Evolutionary conservation across 73 alveolate genomes (phyloP).

Genomic region (Paramecium sonneborni): DNA sequence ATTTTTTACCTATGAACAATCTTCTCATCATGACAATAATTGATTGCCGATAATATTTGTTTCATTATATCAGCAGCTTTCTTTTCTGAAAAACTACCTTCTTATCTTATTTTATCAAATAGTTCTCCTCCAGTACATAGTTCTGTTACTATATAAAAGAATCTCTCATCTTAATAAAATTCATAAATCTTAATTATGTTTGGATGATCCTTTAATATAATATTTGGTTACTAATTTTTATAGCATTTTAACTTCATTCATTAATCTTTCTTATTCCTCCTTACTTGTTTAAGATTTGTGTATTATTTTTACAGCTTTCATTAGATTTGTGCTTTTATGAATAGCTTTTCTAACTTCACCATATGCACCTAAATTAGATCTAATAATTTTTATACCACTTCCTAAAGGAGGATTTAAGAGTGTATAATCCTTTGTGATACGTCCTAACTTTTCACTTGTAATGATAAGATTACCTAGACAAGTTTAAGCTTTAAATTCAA

Average conservation of each 20-base stretch:
- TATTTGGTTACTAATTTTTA: background rate
- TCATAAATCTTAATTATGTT: constrained; percentile 93
- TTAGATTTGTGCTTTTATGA: constrained; percentile 73
- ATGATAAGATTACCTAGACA: background rate
- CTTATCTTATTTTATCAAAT: constrained; percentile 83
- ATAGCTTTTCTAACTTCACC: constrained; percentile 83
- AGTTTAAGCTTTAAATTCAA: background rate
- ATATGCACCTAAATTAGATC: constrained; percentile 68
- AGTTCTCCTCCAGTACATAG: constrained; percentile 95
- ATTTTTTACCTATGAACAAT: constrained; percentile 75
- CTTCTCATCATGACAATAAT: constrained; percentile 89
- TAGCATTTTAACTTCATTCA: constrained; percentile 30
- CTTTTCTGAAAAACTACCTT: constrained; percentile 87
- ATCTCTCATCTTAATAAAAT: constrained; percentile 88
- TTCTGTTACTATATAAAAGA: constrained; percentile 91
- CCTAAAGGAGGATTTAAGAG: constrained; percentile 61
- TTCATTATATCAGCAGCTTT: constrained; percentile 91
- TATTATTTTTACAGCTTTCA: constrained; percentile 74
- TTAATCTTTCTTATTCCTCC: background rate
- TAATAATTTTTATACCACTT: background rate
- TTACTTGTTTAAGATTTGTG: background rate
- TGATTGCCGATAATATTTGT: constrained; percentile 88
- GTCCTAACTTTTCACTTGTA: constrained; percentile 16
- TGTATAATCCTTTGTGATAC: constrained; percentile 57
- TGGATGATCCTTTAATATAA: constrained; percentile 81